Percentiles rank a stretch among this genome's conserved stretches.
Evolutionary conservation across 345 rosid species (phyloP).

Genomic region (Euphorbia peplus): DNA sequence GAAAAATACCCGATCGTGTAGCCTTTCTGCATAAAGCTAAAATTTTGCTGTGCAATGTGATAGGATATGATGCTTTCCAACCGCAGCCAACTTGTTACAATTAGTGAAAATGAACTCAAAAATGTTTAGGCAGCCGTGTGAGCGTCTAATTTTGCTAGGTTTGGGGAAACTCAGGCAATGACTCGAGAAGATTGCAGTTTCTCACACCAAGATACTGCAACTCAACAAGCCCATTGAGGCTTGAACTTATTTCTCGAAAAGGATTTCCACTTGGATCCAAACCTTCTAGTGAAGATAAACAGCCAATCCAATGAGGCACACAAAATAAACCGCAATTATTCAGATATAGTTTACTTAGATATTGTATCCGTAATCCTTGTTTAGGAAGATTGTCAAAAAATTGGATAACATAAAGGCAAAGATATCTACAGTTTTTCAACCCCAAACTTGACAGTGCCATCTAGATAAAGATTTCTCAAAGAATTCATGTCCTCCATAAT

Average conservation of each 20-base stretch:
- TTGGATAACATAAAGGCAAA: neutral
- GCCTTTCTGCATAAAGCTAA: too few species aligned
- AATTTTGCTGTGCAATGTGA: neutral
- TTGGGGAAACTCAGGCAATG: conserved; percentile 19
- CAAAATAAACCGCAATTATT: neutral
- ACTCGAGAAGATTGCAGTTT: neutral
- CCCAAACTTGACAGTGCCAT: neutral
- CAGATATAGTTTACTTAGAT: neutral
- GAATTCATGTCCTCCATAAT: neutral
- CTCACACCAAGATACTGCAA: conserved; percentile 13
- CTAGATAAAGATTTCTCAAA: neutral
- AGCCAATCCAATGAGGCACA: neutral
- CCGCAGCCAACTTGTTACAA: neutral
- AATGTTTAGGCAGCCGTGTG: conserved; percentile 2
- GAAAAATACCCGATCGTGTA: too few species aligned
- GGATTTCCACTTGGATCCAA: neutral
- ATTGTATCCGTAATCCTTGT: neutral
- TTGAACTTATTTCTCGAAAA: conserved; percentile 9
- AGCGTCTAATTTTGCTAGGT: neutral
- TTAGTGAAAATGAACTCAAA: conserved; percentile 10
- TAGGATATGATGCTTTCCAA: neutral
- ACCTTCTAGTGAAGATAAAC: neutral
- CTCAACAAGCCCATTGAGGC: conserved; percentile 14
- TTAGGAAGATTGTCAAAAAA: neutral
- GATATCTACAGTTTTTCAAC: neutral